Percentiles rank a stretch among this genome's conserved stretches.
Conservation (phyloP, 345 rosid genomes). For the Balakata baccata region DNA sequence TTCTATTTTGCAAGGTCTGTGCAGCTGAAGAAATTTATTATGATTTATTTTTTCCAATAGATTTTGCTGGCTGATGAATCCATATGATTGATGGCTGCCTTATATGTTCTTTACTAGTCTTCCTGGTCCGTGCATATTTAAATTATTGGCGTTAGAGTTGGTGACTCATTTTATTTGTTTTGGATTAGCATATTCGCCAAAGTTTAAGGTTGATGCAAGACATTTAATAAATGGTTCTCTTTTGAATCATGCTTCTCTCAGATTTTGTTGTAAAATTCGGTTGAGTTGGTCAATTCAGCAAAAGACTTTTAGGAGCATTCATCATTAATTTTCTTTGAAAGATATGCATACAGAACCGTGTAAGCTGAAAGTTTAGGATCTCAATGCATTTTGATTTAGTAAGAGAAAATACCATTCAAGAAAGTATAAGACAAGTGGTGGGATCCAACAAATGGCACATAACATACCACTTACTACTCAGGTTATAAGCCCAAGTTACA, state of each 20-base stretch:
- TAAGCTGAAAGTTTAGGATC: neutral
- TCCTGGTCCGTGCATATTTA: neutral
- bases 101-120: neutral
- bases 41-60: neutral
- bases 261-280: neutral
- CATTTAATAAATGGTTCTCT: neutral
- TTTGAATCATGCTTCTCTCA: neutral
- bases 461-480: neutral
- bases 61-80: neutral
- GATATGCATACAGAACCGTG: neutral
- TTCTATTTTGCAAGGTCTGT: neutral
- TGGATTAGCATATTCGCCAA: neutral
- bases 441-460: neutral
- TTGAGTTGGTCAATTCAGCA: neutral
- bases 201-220: neutral
- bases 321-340: neutral
- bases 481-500: neutral
- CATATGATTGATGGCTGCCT: neutral
- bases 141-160: neutral
- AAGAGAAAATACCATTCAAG: neutral
- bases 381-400: neutral
- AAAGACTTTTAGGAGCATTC: neutral
- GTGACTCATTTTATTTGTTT: neutral
- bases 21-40: neutral
- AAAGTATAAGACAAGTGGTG: neutral